Conservation (phyloP, 768 basidiomycete species). For the Hericium erinaceus region DNA sequence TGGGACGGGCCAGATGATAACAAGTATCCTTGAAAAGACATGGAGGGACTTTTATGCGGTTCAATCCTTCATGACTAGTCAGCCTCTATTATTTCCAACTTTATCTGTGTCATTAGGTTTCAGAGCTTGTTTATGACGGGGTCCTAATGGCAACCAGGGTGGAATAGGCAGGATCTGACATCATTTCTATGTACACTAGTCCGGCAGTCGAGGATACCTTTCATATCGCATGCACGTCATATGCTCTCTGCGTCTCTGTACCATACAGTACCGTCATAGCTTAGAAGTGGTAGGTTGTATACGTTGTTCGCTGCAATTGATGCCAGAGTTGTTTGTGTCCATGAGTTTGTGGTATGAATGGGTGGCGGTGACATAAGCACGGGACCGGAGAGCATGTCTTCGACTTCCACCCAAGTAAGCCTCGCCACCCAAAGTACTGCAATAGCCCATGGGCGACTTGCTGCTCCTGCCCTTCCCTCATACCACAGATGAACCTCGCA, state of each 20-base stretch:
- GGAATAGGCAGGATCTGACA: no score
- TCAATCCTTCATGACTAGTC: not conserved
- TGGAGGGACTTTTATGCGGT: not conserved
- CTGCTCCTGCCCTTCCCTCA: not conserved
- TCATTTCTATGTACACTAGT: no score
- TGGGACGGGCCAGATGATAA: conserved; percentile 10
- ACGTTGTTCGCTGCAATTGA: not conserved
- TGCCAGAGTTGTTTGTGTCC: not conserved
- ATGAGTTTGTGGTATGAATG: not conserved
- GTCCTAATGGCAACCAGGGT: no score
- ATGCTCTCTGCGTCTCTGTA: no score
- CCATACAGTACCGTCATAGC: no score
- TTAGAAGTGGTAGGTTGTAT: not conserved
- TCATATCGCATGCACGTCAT: no score
- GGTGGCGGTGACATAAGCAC: not conserved
- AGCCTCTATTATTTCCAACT: not conserved
- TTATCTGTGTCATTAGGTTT: not conserved
- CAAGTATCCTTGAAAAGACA: not conserved
- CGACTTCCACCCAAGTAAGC: no score
- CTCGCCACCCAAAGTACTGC: no score
- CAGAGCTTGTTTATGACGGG: not conserved
- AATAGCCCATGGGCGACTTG: not conserved
- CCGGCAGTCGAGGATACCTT: no score
- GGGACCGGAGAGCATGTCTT: not conserved
- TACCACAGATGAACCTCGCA: conserved; percentile 68